Percentiles rank a stretch among this genome's conserved stretches.
phyloP scores from a whole-genome alignment of 345 rosid genomes.

The Gossypium mustelinum region DNA sequence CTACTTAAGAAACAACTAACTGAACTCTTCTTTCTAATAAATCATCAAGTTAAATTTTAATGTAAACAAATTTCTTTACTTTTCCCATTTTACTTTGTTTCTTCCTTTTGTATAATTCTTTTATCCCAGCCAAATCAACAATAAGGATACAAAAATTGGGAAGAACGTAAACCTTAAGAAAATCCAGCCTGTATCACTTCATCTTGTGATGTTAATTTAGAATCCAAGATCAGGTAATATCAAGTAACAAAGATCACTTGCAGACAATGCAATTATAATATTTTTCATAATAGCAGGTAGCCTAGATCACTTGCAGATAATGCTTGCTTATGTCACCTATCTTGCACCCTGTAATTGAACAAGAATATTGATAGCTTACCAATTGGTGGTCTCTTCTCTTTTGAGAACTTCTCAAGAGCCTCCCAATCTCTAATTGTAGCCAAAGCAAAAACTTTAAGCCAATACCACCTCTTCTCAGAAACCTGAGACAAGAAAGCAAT shows the following conservation, averaged over 20 bases:
- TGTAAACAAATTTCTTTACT: background rate
- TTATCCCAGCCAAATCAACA: background rate
- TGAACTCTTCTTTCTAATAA: background rate
- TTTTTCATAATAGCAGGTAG: background rate
- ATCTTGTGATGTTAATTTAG: background rate
- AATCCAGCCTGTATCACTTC: background rate
- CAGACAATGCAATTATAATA: background rate
- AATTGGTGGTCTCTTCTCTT: conserved; percentile 88
- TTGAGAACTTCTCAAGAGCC: conserved; percentile 85
- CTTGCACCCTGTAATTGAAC: background rate
- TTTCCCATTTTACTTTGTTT: background rate
- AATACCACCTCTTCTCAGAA: conserved; percentile 83
- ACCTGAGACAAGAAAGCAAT: conserved; percentile 54
- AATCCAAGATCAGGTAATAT: background rate
- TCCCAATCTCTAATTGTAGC: conserved; percentile 93
- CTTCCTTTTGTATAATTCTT: background rate
- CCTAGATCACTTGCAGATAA: conserved; percentile 3
- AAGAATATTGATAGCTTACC: conserved; percentile 36
- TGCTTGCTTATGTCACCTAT: background rate
- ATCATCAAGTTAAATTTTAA: background rate
- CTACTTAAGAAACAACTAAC: background rate
- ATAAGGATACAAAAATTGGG: background rate
- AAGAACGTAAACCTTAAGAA: background rate
- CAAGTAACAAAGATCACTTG: conserved; percentile 13
- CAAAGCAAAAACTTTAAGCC: conserved; percentile 88